Conservation (phyloP, 2,329 filamentous ascomycete species). For the Talaromyces sp. region DNA sequence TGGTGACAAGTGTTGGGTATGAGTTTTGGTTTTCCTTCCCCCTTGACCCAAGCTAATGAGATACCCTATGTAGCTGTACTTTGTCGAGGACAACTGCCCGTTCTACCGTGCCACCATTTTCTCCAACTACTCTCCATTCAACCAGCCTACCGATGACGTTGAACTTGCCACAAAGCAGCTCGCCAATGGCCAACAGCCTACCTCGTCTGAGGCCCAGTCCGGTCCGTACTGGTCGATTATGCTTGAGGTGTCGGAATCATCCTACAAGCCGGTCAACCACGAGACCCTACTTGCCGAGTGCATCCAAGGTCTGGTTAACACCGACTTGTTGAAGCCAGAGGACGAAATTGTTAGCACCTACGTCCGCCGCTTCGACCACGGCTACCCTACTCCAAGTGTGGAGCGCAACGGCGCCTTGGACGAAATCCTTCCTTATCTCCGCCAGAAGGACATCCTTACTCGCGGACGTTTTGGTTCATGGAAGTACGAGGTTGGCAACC, state of each 20-base stretch:
- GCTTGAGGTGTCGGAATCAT: slow-evolving; percentile 94
- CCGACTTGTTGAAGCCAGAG: slow-evolving; percentile 81
- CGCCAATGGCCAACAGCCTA: slow-evolving; percentile 76
- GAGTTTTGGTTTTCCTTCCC: neutral
- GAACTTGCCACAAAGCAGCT: slow-evolving; percentile 84
- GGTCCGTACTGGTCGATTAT: slow-evolving; percentile 99
- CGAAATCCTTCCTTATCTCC: slow-evolving; percentile 85
- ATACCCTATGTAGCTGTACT: slow-evolving; percentile 66
- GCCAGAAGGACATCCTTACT: slow-evolving; percentile 86
- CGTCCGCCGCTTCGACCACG: slow-evolving; percentile 95
- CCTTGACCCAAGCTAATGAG: neutral
- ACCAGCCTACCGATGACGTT: slow-evolving; percentile 76
- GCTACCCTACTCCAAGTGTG: slow-evolving; percentile 92
- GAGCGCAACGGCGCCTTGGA: slow-evolving; percentile 94
- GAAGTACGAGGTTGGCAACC: slow-evolving; percentile 95
- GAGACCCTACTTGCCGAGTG: slow-evolving; percentile 80
- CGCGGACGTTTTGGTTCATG: slow-evolving; percentile 96
- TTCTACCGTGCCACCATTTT: slow-evolving; percentile 99
- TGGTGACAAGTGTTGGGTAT: slow-evolving; percentile 96
- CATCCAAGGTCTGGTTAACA: slow-evolving; percentile 95
- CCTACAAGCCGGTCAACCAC: slow-evolving; percentile 87
- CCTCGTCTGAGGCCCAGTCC: slow-evolving; percentile 66
- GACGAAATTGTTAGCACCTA: slow-evolving; percentile 98
- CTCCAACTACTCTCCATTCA: slow-evolving; percentile 99
- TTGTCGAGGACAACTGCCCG: slow-evolving; percentile 95